Evolutionary conservation across 257 asterid genomes (phyloP), one percentile per base, ranked within the genome.

Genomic region (Jacaranda copaia): DNA sequence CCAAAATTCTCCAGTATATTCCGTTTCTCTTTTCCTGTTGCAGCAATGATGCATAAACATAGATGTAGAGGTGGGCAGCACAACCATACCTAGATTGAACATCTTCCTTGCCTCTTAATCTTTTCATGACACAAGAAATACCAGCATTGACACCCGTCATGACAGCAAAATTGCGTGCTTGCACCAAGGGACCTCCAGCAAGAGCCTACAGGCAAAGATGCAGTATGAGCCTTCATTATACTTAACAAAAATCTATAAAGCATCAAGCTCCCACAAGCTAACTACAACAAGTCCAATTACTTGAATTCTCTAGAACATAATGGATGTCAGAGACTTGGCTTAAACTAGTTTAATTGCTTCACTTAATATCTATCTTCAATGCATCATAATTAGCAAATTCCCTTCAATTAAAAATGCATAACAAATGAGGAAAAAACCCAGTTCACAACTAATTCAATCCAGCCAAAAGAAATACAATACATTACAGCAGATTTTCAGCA

Each of bases 91-190:
- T 90, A 75, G 97, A 84, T 78, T 93, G 93, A 62, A 90, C 92
- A 80, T 93, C 98, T 75, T 93, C 97, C 85, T 93, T 93, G 87
- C 98, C 98, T 85, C 97, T 90, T 65, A 93, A 32, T 81, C 97
- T 90, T 83, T 82, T 94, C 98, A 94, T 76, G 80, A 90, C 96
- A 75, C 94, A 92, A 38, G 97, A 84, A 73, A 94, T 94, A 71
- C 98, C 98, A 51, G 98, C 97, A 87, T 92, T 90, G 51, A 83
- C 94, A 76, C 98, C 97, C 0, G 97, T 90, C 97, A 94, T 92
- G 43, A 94, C 98, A 72, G 97, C 98, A 76, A 94, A 94, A 80
- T 92, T 94, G 59, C 97, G 97, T 9, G 97, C 98, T 79, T 94
- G 98, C 48, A 90, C 32, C 84, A 90, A 77, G 8, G 98, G 97